Percentiles rank a stretch among this genome's conserved stretches.
phyloP scores from a whole-genome alignment of 129 eudicot species.

The Artemisia tridentata region DNA sequence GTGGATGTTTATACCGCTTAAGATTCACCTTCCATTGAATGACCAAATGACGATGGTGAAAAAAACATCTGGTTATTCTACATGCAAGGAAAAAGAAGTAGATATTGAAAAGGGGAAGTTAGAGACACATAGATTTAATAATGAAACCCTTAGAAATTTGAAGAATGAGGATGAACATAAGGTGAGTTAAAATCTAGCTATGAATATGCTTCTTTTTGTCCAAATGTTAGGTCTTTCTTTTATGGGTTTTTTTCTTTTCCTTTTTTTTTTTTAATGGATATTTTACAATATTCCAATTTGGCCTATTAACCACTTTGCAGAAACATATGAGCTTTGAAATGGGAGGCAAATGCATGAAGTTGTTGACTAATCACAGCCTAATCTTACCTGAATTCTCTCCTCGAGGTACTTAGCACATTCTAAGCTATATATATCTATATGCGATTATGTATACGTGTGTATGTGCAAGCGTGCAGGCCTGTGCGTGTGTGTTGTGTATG shows the following conservation, averaged over 20 bases:
- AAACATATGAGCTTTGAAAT: slow-evolving; percentile 55
- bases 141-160: slow-evolving; percentile 32
- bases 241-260: background rate
- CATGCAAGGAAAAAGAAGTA: slow-evolving; percentile 35
- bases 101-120: slow-evolving; percentile 71
- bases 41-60: slow-evolving; percentile 37
- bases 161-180: slow-evolving; percentile 46
- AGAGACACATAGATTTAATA: slow-evolving; percentile 40
- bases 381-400: slow-evolving; percentile 57
- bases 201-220: background rate
- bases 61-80: slow-evolving; percentile 33
- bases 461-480: background rate
- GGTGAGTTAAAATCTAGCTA: slow-evolving; percentile 46
- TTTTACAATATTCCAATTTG: too few species aligned
- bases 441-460: background rate
- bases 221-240: background rate
- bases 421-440: background rate
- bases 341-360: slow-evolving; percentile 56
- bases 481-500: too few species aligned
- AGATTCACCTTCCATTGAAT: slow-evolving; percentile 38
- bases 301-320: slow-evolving; percentile 32
- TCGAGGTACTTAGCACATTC: slow-evolving; percentile 44
- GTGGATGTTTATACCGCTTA: slow-evolving; percentile 36
- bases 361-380: slow-evolving; percentile 53
- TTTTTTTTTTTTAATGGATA: background rate